Conservation (phyloP, 2,329 filamentous ascomycete species). For the Albifimbria verrucaria region DNA sequence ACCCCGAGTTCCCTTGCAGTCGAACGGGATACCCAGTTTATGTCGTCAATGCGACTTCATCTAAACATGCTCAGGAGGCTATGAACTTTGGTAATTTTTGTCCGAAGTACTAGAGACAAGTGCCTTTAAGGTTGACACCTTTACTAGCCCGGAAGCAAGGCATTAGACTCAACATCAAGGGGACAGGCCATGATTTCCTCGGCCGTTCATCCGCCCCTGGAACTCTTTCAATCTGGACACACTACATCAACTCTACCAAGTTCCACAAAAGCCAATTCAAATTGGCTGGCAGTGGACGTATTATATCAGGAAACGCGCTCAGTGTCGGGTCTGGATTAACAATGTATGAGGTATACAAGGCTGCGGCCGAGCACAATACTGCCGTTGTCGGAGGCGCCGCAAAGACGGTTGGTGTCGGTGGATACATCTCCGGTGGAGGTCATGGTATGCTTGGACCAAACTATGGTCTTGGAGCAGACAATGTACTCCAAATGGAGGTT, state of each 20-base stretch:
- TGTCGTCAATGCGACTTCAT: constrained; percentile 31
- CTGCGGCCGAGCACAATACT: constrained; percentile 40
- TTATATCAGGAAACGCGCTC: constrained; percentile 45
- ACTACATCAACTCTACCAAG: constrained; percentile 37
- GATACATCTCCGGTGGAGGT: constrained; percentile 60
- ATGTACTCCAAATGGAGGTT: constrained; percentile 56
- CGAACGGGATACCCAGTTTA: constrained; percentile 29
- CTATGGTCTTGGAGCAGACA: constrained; percentile 60
- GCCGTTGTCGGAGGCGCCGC: constrained; percentile 53
- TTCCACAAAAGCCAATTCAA: constrained; percentile 37
- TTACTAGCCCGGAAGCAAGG: constrained; percentile 40
- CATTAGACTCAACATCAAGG: constrained; percentile 38
- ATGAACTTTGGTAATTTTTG: constrained; percentile 41
- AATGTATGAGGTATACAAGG: constrained; percentile 44
- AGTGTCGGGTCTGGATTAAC: constrained; percentile 52
- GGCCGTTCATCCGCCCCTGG: constrained; percentile 45
- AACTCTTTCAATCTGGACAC: constrained; percentile 52
- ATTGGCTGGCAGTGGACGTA: constrained; percentile 35
- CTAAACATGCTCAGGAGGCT: constrained; percentile 26
- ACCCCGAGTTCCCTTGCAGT: constrained; percentile 30
- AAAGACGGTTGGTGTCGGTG: constrained; percentile 56
- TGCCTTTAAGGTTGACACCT: not conserved
- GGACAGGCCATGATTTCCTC: constrained; percentile 40
- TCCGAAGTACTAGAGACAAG: not conserved
- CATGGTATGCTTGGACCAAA: constrained; percentile 51